Base-by-base conservation (phyloP, 139 green algal genomes). In the Coccomyxa sp. region DNA sequence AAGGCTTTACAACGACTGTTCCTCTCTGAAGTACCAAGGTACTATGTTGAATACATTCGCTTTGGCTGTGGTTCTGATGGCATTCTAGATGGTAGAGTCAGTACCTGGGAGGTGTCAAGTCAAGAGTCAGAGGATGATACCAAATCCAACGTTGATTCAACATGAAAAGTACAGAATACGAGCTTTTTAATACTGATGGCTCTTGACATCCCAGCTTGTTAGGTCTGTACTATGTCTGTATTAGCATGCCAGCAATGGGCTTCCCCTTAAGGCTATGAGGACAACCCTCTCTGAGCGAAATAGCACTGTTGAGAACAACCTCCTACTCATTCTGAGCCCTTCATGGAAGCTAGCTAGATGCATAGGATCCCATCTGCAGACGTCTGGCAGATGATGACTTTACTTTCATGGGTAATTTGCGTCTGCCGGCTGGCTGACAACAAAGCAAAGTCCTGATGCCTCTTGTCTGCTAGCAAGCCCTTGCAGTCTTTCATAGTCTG, bases 141-240 rank as follows among this genome's bases (percentile, higher is more conserved):
- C 50, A 22, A 64, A 18, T 64, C 22, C 50, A 7, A 64, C 27
- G 50, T 64, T 18, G 50, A 64, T 64, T 64, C 22, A 64, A 64
- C 50, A 64, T n/a, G n/a, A n/a, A n/a, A n/a, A n/a, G n/a, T n/a
- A n/a, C n/a, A n/a, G n/a, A n/a, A n/a, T 18, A 64, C 50, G 50
- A 64, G 50, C 50, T 64, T 64, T 64, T 64, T 64, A 64, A 64
- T 64, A 31, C 50, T 64, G 50, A 64, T 64, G 50, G 50, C 50
- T 64, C n/a, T 5, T 64, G 3, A 64, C 27, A 22, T 22, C 22
- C 22, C 3, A 22, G 50, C 27, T 64, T 64, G 5, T 58, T 64
- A 64, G 22, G 18, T 5, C 27, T 18, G 3, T 64, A 31, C 27
- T 64, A 22, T 64, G 3, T 7, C 3, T 64, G 50, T 64, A 64